Evolutionary conservation across 352 stramenopile genomes (phyloP), one percentile per base, ranked within the genome.

Genomic region (Aphanomyces euteiches): DNA sequence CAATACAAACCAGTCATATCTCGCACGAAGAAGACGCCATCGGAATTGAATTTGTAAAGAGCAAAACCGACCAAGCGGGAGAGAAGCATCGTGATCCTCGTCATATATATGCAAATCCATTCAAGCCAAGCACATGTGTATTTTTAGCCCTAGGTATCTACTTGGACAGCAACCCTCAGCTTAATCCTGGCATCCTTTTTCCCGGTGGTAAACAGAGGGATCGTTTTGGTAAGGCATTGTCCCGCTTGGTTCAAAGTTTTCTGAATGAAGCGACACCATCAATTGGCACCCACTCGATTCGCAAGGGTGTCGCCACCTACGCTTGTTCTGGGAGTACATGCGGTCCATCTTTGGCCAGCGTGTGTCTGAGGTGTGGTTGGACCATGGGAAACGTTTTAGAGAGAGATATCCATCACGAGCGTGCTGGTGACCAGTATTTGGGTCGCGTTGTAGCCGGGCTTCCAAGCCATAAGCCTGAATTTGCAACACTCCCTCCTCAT

Each of bases 21-120:
- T n/a, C n/a, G n/a, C n/a, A n/a, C n/a, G n/a, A n/a, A n/a, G n/a
- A n/a, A n/a, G n/a, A n/a, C n/a, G n/a, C n/a, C n/a, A n/a, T n/a
- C n/a, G n/a, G n/a, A n/a, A n/a, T n/a, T n/a, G n/a, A n/a, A n/a
- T n/a, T n/a, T n/a, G n/a, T n/a, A n/a, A n/a, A n/a, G n/a, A n/a
- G n/a, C n/a, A n/a, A n/a, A n/a, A n/a, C n/a, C n/a, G n/a, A n/a
- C n/a, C n/a, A n/a, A n/a, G n/a, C n/a, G n/a, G n/a, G n/a, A n/a
- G n/a, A n/a, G n/a, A n/a, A n/a, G n/a, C n/a, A n/a, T n/a, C n/a
- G n/a, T n/a, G n/a, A n/a, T n/a, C n/a, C 75, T 17, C 69, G 63
- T 8, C 75, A 81, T 45, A 40, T 83, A 7, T 81, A 81, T 47
- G 65, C 74, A 19, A 81, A 81, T 47, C 75, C 75, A 47, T 36